A percentile compares a stretch with the other conserved stretches of the same genome.
Evolutionary conservation across 1,284 basidiomycete genomes (phyloP).

Genomic region (Tremellales sp.): DNA sequence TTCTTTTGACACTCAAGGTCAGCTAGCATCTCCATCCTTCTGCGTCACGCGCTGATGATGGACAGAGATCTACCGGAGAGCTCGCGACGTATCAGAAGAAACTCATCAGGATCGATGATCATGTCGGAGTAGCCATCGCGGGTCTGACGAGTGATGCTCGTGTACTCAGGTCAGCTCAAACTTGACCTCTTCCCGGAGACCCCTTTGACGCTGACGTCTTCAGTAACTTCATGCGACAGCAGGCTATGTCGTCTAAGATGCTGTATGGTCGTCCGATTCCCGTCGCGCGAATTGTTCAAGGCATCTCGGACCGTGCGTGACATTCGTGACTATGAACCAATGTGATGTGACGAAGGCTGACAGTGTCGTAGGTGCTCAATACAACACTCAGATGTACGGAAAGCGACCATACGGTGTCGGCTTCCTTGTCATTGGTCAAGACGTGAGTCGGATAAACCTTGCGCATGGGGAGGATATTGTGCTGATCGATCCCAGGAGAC

Average conservation of each 20-base stretch:
- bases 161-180: slow-evolving; percentile 59
- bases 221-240: slow-evolving; percentile 99
- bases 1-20: slow-evolving; percentile 89
- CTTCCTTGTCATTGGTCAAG: slow-evolving; percentile 94
- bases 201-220: slow-evolving; percentile 3
- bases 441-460: slow-evolving; percentile 50
- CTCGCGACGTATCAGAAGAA: slow-evolving; percentile 99
- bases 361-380: slow-evolving; percentile 77
- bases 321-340: neutral
- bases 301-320: slow-evolving; percentile 83
- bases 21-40: slow-evolving; percentile 11
- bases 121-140: slow-evolving; percentile 97
- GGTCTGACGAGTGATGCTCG: slow-evolving; percentile 97
- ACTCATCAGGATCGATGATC: slow-evolving; percentile 98
- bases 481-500: slow-evolving; percentile 55
- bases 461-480: neutral
- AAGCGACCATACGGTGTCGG: slow-evolving; percentile 97
- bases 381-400: slow-evolving; percentile 98
- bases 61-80: slow-evolving; percentile 93
- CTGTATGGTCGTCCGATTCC: slow-evolving; percentile 92
- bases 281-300: slow-evolving; percentile 83
- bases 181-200: neutral
- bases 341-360: slow-evolving; percentile 3
- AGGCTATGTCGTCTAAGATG: slow-evolving; percentile 94
- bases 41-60: neutral